phyloP scores from a whole-genome alignment of 345 rosid genomes.

The Brassica nigra region DNA sequence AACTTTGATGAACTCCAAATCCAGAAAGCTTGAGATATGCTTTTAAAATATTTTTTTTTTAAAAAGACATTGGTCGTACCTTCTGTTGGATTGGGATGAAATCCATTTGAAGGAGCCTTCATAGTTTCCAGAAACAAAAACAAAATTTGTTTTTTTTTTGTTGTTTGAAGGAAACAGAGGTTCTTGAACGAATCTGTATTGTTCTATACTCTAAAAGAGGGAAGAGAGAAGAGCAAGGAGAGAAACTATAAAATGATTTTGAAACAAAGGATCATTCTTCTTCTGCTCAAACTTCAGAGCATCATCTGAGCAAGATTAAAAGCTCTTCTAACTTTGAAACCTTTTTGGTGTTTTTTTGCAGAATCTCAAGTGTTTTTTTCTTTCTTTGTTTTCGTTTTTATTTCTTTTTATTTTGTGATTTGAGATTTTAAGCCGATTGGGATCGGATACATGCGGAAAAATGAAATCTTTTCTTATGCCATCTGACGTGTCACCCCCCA shows the following conservation, averaged over 20 bases:
- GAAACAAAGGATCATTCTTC: slow-evolving; percentile 19
- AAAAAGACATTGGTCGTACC: slow-evolving; percentile 13
- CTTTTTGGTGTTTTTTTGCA: slow-evolving; percentile 14
- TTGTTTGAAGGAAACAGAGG: slow-evolving; percentile 29
- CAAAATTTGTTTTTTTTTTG: neutral
- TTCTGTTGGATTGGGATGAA: slow-evolving; percentile 39
- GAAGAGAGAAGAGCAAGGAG: neutral
- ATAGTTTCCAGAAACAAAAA: neutral
- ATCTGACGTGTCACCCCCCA: slow-evolving; percentile 41
- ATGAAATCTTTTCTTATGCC: slow-evolving; percentile 41
- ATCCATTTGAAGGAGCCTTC: slow-evolving; percentile 45
- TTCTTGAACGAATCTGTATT: slow-evolving; percentile 24
- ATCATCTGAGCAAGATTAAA: neutral
- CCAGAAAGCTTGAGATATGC: slow-evolving; percentile 13
- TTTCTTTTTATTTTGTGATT: neutral
- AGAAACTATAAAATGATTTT: slow-evolving; percentile 24
- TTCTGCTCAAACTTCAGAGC: slow-evolving; percentile 1
- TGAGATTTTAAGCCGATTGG: slow-evolving; percentile 36
- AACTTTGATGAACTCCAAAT: slow-evolving; percentile 14
- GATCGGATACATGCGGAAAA: slow-evolving; percentile 41
- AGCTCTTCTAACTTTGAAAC: slow-evolving; percentile 17
- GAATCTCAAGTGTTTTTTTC: slow-evolving; percentile 20
- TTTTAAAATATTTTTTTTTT: no score
- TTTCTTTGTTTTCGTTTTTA: neutral
- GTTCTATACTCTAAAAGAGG: slow-evolving; percentile 27